phyloP scores from a whole-genome alignment of 2,329 filamentous ascomycete genomes.

The Gnomoniopsis smithogilvyi region DNA sequence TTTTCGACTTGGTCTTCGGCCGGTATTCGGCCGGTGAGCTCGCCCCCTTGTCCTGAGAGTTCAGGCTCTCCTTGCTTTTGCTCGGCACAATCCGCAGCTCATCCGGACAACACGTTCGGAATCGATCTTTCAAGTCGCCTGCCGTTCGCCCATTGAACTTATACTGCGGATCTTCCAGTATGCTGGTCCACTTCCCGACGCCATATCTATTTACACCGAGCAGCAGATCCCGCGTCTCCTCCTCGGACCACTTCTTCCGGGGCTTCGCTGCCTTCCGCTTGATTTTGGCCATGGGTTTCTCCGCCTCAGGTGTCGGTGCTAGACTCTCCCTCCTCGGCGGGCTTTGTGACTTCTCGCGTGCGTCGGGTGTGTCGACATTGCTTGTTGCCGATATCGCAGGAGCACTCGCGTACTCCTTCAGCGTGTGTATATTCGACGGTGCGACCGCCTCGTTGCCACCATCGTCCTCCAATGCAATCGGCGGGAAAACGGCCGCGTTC shows the following conservation, averaged over 20 bases:
- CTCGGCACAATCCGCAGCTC: slow-evolving; percentile 47
- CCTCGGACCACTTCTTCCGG: slow-evolving; percentile 61
- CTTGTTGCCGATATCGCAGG: slow-evolving; percentile 15
- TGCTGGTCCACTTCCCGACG: slow-evolving; percentile 63
- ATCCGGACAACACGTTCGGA: slow-evolving; percentile 62
- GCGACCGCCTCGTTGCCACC: slow-evolving; percentile 39
- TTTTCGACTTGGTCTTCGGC: slow-evolving; percentile 38
- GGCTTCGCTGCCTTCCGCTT: slow-evolving; percentile 56
- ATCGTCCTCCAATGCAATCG: slow-evolving; percentile 56
- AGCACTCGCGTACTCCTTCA: slow-evolving; percentile 37
- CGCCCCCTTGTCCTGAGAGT: slow-evolving; percentile 10
- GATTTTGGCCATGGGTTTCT: slow-evolving; percentile 34
- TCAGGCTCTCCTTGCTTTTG: slow-evolving; percentile 21
- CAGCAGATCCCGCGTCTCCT: slow-evolving; percentile 61
- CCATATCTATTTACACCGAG: slow-evolving; percentile 61
- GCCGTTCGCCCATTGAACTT: slow-evolving; percentile 59
- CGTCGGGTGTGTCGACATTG: slow-evolving; percentile 23
- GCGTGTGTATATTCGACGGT: slow-evolving; percentile 21
- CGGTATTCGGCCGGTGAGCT: slow-evolving; percentile 7
- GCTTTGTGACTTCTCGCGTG: slow-evolving; percentile 11
- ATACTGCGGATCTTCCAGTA: slow-evolving; percentile 59
- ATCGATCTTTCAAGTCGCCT: slow-evolving; percentile 63
- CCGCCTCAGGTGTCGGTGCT: slow-evolving; percentile 26
- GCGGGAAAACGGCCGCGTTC: slow-evolving; percentile 59
- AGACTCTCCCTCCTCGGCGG: background rate